A percentile compares a stretch with the other conserved stretches of the same genome.
phyloP scores from a whole-genome alignment of 2,329 filamentous ascomycete species.

The Epichloe aotearoae region DNA sequence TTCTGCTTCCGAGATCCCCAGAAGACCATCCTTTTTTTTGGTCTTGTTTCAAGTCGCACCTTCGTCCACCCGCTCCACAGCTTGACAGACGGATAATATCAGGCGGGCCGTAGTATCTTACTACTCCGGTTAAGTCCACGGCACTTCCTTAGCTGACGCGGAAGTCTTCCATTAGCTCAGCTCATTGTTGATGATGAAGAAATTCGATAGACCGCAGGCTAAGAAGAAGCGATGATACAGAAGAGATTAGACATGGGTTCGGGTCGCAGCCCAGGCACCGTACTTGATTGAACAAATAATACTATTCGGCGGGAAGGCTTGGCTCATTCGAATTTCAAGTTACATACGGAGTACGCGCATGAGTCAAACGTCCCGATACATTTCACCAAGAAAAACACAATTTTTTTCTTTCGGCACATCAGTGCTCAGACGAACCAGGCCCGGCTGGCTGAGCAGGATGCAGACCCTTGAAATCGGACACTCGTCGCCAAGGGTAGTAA shows the following conservation, averaged over 20 bases:
- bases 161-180: background rate
- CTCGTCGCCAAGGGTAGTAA: background rate
- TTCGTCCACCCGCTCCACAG: background rate
- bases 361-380: too few relatives aligned
- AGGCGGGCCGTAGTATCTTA: background rate
- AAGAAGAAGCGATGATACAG: background rate
- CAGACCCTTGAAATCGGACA: background rate
- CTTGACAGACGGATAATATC: background rate
- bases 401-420: background rate
- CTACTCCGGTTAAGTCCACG: background rate
- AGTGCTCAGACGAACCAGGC: background rate
- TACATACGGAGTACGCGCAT: too few relatives aligned
- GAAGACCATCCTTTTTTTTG: background rate
- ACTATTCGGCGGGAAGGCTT: background rate
- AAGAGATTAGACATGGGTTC: background rate
- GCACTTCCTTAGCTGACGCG: background rate
- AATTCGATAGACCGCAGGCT: background rate
- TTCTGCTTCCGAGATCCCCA: background rate
- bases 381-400: too few relatives aligned
- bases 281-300: background rate
- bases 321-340: too few relatives aligned
- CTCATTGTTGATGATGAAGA: background rate
- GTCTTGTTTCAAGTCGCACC: background rate
- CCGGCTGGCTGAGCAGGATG: background rate
- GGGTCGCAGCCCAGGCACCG: background rate